A percentile compares a stretch with the other conserved stretches of the same genome.
Conservation (phyloP, 140 eudicot genomes). For the Ambrosia hybrid region DNA sequence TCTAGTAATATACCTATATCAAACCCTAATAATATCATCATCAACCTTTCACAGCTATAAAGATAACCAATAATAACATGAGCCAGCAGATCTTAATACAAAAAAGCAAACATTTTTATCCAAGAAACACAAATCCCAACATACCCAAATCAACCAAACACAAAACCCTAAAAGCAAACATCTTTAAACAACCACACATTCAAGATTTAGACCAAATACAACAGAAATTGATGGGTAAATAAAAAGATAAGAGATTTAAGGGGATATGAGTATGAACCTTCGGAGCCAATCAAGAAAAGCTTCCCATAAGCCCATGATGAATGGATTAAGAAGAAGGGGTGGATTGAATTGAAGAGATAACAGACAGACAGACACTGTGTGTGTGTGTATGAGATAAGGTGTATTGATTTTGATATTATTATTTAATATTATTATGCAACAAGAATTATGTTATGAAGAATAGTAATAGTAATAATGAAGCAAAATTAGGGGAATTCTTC, state of each 20-base stretch:
- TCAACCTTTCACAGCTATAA: not conserved
- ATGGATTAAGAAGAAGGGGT: constrained; percentile 35
- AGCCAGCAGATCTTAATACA: not conserved
- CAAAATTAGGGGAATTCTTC: constrained; percentile 18
- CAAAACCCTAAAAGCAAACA: constrained; percentile 13
- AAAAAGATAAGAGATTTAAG: not conserved
- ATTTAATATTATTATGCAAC: no score
- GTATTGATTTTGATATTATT: constrained; percentile 13
- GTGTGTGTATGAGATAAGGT: not conserved
- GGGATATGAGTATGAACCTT: constrained; percentile 36
- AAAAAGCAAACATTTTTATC: not conserved
- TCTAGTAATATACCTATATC: no score
- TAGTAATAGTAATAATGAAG: not conserved
- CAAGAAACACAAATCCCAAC: not conserved
- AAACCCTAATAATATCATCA: not conserved
- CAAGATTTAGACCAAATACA: not conserved
- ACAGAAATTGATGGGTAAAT: not conserved
- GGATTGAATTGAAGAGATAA: constrained; percentile 27
- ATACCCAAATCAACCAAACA: not conserved
- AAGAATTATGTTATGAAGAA: no score
- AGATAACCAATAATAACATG: constrained; percentile 37
- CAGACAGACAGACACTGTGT: constrained; percentile 33
- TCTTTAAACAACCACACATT: constrained; percentile 3
- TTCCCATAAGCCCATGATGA: constrained; percentile 70
- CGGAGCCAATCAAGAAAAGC: constrained; percentile 83